These are phyloP conservation scores for Mycosphaerelloides madeirae DNA, from an alignment of 2,329 filamentous ascomycete genomes.

Conservation along the genomic window DNA sequence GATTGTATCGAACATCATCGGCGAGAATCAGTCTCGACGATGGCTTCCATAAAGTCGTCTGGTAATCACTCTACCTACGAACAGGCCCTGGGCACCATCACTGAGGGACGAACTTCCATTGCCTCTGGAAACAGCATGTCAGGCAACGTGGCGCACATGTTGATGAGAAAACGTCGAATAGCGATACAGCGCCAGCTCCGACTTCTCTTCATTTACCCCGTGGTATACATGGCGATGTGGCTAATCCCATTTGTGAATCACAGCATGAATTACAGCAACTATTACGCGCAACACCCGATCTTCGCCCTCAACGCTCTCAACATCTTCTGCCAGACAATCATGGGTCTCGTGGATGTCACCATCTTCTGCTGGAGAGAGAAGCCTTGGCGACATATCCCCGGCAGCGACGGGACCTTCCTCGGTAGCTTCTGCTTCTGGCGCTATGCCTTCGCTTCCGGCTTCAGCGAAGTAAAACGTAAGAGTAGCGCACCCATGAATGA, in stretches of 20 bases:
- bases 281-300: conserved; percentile 49
- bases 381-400: conserved; percentile 60
- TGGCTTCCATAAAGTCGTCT: conserved; percentile 18
- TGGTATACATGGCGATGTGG: conserved; percentile 70
- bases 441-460: conserved; percentile 10
- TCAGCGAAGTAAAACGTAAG: conserved; percentile 11
- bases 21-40: conserved; percentile 23
- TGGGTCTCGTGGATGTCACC: conserved; percentile 63
- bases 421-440: conserved; percentile 37
- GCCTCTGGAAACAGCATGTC: conserved; percentile 1
- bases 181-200: conserved; percentile 54
- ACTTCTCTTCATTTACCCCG: conserved; percentile 70
- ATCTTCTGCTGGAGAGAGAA: conserved; percentile 67
- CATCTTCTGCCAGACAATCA: conserved; percentile 57
- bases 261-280: conserved; percentile 54
- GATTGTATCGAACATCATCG: conserved; percentile 1
- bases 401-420: conserved; percentile 39
- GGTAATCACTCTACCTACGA: conserved; percentile 12
- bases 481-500: conserved; percentile 5
- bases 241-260: conserved; percentile 65
- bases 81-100: conserved; percentile 20
- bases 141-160: conserved; percentile 13
- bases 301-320: conserved; percentile 53
- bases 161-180: conserved; percentile 15
- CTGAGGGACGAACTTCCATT: conserved; percentile 16